These are phyloP conservation scores for Lichtheimia hyalospora DNA, from an alignment of 371 early-diverging fungal species.

Conservation along the genomic window DNA sequence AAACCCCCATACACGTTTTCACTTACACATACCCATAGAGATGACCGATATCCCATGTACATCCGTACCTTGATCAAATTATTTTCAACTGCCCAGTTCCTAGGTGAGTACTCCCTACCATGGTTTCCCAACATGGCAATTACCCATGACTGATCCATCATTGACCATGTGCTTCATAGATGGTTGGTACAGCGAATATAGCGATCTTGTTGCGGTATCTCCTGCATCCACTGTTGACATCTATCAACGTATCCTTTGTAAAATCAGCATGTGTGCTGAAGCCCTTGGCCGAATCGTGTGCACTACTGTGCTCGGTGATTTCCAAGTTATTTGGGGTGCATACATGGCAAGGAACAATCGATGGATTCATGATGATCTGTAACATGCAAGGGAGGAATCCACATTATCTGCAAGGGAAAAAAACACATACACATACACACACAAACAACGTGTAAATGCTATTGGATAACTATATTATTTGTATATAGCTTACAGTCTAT, in stretches of 20 bases:
- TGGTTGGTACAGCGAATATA: background rate
- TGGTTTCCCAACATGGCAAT: background rate
- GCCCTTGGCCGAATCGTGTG: constrained; percentile 5
- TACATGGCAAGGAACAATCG: background rate
- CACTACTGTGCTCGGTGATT: constrained; percentile 1
- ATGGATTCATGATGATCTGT: background rate
- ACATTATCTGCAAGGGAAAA: no score
- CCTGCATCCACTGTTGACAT: background rate
- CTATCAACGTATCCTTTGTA: constrained; percentile 3
- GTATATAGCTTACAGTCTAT: background rate
- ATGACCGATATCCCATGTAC: constrained; percentile 8
- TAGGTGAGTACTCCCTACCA: background rate
- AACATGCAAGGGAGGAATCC: no score
- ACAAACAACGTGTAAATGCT: no score
- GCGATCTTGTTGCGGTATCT: background rate
- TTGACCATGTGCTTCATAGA: background rate
- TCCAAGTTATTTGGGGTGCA: constrained; percentile 3
- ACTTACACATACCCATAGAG: constrained; percentile 2
- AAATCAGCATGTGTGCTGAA: constrained; percentile 7
- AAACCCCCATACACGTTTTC: background rate
- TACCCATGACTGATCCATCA: background rate
- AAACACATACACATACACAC: no score
- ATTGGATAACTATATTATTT: no score
- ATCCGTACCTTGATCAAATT: constrained; percentile 11
- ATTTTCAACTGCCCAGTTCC: constrained; percentile 5